Percentiles rank a stretch among this genome's conserved stretches.
These are phyloP conservation scores for Yamadazyma kitorensis DNA, from an alignment of 805 yeast genomes.

Conservation along the genomic window DNA sequence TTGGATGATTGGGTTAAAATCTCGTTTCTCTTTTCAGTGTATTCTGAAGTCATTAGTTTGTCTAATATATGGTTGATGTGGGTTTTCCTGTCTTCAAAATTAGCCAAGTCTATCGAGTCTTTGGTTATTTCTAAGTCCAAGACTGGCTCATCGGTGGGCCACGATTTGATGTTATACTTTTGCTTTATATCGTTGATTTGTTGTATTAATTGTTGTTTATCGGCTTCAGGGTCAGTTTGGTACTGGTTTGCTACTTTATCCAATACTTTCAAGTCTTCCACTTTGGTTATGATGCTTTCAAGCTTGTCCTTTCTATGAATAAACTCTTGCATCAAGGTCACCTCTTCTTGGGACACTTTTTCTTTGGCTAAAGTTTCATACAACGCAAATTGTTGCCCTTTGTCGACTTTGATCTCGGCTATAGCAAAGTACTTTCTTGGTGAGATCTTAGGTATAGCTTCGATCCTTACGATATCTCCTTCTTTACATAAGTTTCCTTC, in stretches of 20 bases:
- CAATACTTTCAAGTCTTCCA: slow-evolving; percentile 37
- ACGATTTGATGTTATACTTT: slow-evolving; percentile 35
- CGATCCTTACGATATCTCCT: slow-evolving; percentile 94
- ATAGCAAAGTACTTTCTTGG: slow-evolving; percentile 83
- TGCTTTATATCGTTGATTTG: slow-evolving; percentile 36
- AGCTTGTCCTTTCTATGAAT: slow-evolving; percentile 39
- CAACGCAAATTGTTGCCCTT: slow-evolving; percentile 87
- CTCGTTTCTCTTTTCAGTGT: slow-evolving; percentile 18
- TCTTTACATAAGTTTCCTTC: slow-evolving; percentile 88
- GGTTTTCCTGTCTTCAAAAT: slow-evolving; percentile 26
- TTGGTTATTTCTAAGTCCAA: slow-evolving; percentile 29
- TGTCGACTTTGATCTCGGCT: slow-evolving; percentile 84
- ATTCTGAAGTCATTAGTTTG: slow-evolving; percentile 29
- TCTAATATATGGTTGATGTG: slow-evolving; percentile 28
- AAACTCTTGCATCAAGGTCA: slow-evolving; percentile 52
- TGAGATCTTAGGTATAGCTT: slow-evolving; percentile 81
- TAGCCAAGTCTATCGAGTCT: slow-evolving; percentile 20
- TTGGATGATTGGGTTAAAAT: slow-evolving; percentile 21
- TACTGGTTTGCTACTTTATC: slow-evolving; percentile 27
- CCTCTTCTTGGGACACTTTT: slow-evolving; percentile 67
- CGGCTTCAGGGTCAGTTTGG: slow-evolving; percentile 19
- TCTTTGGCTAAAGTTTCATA: slow-evolving; percentile 72
- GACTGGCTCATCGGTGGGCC: slow-evolving; percentile 43
- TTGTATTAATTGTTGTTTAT: slow-evolving; percentile 13
- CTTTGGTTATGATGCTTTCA: slow-evolving; percentile 25